A percentile compares a stretch with the other conserved stretches of the same genome.
phyloP scores from a whole-genome alignment of 2,329 filamentous ascomycete genomes.

The Pyrenophora teres region DNA sequence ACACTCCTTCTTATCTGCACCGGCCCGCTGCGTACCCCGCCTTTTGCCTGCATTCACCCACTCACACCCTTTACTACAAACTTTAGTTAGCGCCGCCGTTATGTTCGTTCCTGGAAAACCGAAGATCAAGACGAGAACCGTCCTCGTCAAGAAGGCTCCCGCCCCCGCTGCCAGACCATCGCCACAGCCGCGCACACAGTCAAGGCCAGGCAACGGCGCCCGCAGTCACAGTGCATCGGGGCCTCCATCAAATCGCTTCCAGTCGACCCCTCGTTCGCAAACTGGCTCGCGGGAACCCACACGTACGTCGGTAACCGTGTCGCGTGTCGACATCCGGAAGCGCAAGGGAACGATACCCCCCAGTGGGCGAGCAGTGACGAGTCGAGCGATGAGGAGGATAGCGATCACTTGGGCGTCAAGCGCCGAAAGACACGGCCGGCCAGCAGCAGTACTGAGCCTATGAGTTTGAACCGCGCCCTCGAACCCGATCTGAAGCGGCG shows the following conservation, averaged over 20 bases:
- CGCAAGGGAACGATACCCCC: conserved; percentile 43
- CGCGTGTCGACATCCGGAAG: conserved; percentile 35
- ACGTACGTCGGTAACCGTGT: conserved; percentile 35
- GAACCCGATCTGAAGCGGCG: conserved; percentile 44
- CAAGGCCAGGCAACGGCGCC: conserved; percentile 12
- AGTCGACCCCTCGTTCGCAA: conserved; percentile 23
- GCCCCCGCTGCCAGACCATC: conserved; percentile 17
- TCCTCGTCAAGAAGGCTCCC: conserved; percentile 36
- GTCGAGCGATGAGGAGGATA: conserved; percentile 34
- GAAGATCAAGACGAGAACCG: conserved; percentile 42
- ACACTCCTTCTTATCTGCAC: conserved; percentile 19
- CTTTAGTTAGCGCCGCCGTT: conserved; percentile 14
- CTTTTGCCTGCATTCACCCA: conserved; percentile 7
- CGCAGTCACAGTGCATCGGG: conserved; percentile 22
- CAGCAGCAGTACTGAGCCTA: conserved; percentile 45
- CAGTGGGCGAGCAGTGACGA: conserved; percentile 43
- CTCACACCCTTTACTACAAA: conserved; percentile 7
- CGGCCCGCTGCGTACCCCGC: conserved; percentile 8
- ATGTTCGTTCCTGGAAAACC: conserved; percentile 40
- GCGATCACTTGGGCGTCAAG: conserved; percentile 33
- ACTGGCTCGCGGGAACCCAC: conserved; percentile 22
- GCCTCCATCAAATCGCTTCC: conserved; percentile 36
- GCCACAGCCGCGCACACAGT: conserved; percentile 14
- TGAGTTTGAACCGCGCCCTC: conserved; percentile 42
- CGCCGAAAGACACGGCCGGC: conserved; percentile 42